Percentiles rank a stretch among this genome's conserved stretches.
These are phyloP conservation scores for Penicillium cinerascens DNA, from an alignment of 495 filamentous ascomycete genomes.

Conservation along the genomic window DNA sequence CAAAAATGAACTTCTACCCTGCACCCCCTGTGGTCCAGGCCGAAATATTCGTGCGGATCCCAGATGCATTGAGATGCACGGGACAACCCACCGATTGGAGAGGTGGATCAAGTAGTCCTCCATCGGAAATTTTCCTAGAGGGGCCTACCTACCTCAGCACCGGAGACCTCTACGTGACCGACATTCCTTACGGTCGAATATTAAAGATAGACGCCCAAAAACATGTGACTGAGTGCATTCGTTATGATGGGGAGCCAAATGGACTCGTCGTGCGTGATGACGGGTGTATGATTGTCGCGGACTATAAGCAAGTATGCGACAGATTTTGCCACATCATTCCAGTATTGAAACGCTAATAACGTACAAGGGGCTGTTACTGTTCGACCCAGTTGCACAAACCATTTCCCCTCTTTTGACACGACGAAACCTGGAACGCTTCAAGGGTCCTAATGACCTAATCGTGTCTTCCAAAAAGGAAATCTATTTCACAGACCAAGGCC, in stretches of 20 bases:
- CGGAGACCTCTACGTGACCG: constrained; percentile 24
- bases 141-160: constrained; percentile 14
- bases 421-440: constrained; percentile 30
- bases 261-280: constrained; percentile 19
- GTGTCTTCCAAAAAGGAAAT: constrained; percentile 20
- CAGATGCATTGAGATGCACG: constrained; percentile 14
- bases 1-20: constrained; percentile 30
- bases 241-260: constrained; percentile 29
- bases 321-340: too few relatives aligned
- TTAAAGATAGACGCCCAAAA: constrained; percentile 19
- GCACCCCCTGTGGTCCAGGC: constrained; percentile 18
- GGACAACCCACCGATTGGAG: constrained; percentile 18
- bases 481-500: constrained; percentile 33
- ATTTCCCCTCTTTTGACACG: constrained; percentile 14
- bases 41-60: constrained; percentile 16
- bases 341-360: too few relatives aligned
- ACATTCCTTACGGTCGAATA: constrained; percentile 30
- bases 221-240: constrained; percentile 15
- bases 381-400: constrained; percentile 9
- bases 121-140: constrained; percentile 24
- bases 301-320: constrained; percentile 31
- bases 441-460: constrained; percentile 30
- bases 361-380: constrained; percentile 23
- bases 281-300: constrained; percentile 23
- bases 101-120: constrained; percentile 14